Evolutionary conservation across 768 basidiomycete genomes (phyloP), one percentile per base, ranked within the genome.

Genomic region (Cystobasidiopsis lactophilus): DNA sequence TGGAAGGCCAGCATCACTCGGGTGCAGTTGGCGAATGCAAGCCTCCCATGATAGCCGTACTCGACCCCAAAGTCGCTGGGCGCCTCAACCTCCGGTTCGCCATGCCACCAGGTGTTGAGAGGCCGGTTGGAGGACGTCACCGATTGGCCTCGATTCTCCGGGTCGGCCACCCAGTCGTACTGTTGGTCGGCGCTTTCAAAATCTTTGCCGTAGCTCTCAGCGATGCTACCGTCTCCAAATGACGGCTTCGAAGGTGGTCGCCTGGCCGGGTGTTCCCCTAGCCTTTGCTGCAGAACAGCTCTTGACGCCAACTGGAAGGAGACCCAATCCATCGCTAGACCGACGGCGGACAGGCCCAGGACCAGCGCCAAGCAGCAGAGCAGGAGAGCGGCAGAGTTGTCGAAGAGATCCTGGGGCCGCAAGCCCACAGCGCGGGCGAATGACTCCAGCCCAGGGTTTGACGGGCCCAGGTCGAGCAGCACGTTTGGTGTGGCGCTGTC

Each of bases 1-100:
- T 98, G 91, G 69, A 98, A 96, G 31, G 89, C 70, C 37, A 93
- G 73, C 40, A 96, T 75, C 52, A 95, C 71, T 55, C 91, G 82
- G 54, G 89, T 78, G 54, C 47, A 52, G 38, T 55, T 29, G 19
- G n/a, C 4, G 37, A 37, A 18, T 30, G 24, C n/a, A 50, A 40
- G 45, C 48, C 35, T 7, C 23, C 5, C 29, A 35, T 47, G 45
- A 18, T 47, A 16, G 9, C 33, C 16, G 33, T 7, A 7, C 7
- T 35, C 3, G 50, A 31, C 24, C 50, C 24, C 35, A 24, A n/a
- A n/a, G n/a, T n/a, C n/a, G n/a, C n/a, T n/a, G n/a, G n/a, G n/a
- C n/a, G n/a, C n/a, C n/a, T 23, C 14, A 51, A 35, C 35, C 38
- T 24, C 18, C 27, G 40, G 50, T 5, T 49, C 37, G 23, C 30